Percentiles rank a stretch among this genome's conserved stretches.
phyloP scores from a whole-genome alignment of 2,329 filamentous ascomycete genomes.

The Pseudocercospora fuligena region DNA sequence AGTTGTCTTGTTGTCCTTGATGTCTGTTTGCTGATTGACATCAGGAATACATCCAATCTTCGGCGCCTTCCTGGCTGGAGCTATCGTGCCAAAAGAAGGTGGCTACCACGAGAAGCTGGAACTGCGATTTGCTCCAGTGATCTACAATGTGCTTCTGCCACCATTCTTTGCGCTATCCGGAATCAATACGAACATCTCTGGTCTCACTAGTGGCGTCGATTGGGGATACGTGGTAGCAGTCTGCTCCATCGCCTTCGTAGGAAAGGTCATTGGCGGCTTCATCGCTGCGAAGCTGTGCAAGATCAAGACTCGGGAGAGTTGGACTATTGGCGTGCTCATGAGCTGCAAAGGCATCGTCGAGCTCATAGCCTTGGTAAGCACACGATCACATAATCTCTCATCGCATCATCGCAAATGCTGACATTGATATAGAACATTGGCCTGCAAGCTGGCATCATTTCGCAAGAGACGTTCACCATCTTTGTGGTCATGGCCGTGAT shows the following conservation, averaged over 20 bases:
- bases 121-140: conserved; percentile 61
- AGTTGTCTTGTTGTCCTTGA: neutral
- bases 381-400: no score
- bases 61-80: conserved; percentile 81
- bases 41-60: conserved; percentile 77
- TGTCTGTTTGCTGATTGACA: neutral
- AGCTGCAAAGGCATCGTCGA: conserved; percentile 94
- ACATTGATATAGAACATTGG: conserved; percentile 5
- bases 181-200: conserved; percentile 79
- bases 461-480: conserved; percentile 6
- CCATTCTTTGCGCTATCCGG: conserved; percentile 91
- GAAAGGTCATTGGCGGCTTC: conserved; percentile 80
- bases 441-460: conserved; percentile 12
- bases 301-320: conserved; percentile 82
- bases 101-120: conserved; percentile 79
- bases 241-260: conserved; percentile 76
- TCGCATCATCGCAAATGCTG: neutral
- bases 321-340: conserved; percentile 86
- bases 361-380: conserved; percentile 74
- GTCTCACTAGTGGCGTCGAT: conserved; percentile 75
- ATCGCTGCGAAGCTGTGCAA: conserved; percentile 74
- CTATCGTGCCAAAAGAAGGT: conserved; percentile 74
- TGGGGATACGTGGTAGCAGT: conserved; percentile 88
- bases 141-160: conserved; percentile 73
- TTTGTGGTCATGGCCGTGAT: conserved; percentile 10